Conservation (phyloP, 2,329 filamentous ascomycete species). For the Huntiella decipiens region DNA sequence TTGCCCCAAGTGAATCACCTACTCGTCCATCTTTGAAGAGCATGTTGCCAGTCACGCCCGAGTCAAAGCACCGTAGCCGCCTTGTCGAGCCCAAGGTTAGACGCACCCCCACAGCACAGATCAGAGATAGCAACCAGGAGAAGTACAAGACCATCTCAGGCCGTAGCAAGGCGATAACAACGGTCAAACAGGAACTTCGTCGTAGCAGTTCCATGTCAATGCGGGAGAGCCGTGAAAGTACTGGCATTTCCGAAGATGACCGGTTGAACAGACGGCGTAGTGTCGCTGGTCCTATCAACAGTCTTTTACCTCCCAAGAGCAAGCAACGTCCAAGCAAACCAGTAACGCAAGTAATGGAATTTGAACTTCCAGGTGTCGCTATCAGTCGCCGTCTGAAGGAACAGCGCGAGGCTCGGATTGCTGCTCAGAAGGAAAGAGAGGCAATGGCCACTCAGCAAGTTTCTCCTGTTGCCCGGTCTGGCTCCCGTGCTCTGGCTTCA, state of each 20-base stretch:
- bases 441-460: slow-evolving; percentile 18
- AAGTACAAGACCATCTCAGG: slow-evolving; percentile 19
- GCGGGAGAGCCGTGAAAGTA: slow-evolving; percentile 15
- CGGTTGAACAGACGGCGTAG: slow-evolving; percentile 15
- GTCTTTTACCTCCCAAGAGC: slow-evolving; percentile 27
- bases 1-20: slow-evolving; percentile 13
- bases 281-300: slow-evolving; percentile 20
- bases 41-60: neutral
- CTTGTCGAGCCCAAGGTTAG: neutral
- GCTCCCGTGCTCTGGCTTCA: slow-evolving; percentile 14
- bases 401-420: slow-evolving; percentile 35
- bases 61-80: neutral
- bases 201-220: slow-evolving; percentile 24
- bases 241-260: slow-evolving; percentile 13
- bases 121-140: slow-evolving; percentile 7
- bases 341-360: slow-evolving; percentile 30
- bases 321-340: slow-evolving; percentile 33
- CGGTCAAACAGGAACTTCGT: slow-evolving; percentile 21
- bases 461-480: slow-evolving; percentile 18
- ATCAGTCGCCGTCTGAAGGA: slow-evolving; percentile 38
- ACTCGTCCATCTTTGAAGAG: neutral
- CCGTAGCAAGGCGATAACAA: slow-evolving; percentile 22
- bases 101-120: neutral
- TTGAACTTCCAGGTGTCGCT: slow-evolving; percentile 44
- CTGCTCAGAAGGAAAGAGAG: slow-evolving; percentile 9